Base-by-base conservation (phyloP, 345 rosid species). In the Brassica cretica region DNA sequence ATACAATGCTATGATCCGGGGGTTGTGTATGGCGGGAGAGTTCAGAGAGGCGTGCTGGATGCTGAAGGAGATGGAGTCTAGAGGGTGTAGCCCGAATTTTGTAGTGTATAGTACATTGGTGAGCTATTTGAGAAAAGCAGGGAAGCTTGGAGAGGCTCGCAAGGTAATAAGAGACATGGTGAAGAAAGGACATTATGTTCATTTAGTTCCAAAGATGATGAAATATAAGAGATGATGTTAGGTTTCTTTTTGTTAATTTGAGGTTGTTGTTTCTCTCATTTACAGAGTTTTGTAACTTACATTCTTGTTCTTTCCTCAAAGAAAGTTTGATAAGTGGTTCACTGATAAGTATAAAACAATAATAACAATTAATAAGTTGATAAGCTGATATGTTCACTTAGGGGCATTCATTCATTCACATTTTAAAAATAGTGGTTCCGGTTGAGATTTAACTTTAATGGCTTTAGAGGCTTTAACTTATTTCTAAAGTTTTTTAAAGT, bases 11-110 rank as follows among this genome's bases (percentile, higher is more conserved):
- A 88, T 94, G 97, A 91, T 94, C 68, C 88, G 93, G 0, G 97
- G 97, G 69, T 73, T 82, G 68, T 94, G 97, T 83, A 86, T 87
- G 87, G 91, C 87, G 0, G 91, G 86, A 63, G 87, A 82, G 82
- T 92, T 86, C 69, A 85, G 81, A 60, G 90, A 89, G 78, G 97
- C 97, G 18, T 84, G 93, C 70, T 79, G 86, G 64, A 69, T 91
- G 88, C 85, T 92, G 35, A 89, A 88, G 72, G 90, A 88, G 85
- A 92, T 94, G 98, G 92, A 89, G 85, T 79, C 83, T 11, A 87
- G 93, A 80, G 95, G 95, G 19, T 89, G 97, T 78, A 84, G 83
- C 77, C 98, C 98, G 56, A 92, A 88, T 86, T 91, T 89, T 74
- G 84, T 82, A 33, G 95, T 94, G 82, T 92, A 94, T 79, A 88